phyloP scores from a whole-genome alignment of 306 rosid genomes.

The Alnus glutinosa region DNA sequence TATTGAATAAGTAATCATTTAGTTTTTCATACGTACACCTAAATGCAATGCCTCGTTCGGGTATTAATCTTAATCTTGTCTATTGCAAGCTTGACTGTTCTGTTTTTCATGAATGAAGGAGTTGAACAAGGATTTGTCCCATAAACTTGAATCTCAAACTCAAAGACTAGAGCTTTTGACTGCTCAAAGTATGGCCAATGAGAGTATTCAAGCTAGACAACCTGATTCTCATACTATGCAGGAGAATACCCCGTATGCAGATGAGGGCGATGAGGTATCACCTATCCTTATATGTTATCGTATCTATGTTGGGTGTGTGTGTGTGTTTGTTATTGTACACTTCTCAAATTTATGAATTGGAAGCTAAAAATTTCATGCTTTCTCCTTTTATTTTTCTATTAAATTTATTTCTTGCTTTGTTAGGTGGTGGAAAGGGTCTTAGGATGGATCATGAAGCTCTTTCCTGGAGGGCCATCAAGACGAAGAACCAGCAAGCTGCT shows the following conservation, averaged over 20 bases:
- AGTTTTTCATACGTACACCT: not conserved
- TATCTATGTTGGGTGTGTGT: not conserved
- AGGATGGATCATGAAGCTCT: slow-evolving; percentile 99
- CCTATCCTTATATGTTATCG: not conserved
- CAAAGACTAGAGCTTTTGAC: slow-evolving; percentile 95
- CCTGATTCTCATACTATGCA: slow-evolving; percentile 44
- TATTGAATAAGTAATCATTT: not conserved
- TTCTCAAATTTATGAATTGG: not conserved
- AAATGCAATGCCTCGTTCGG: not conserved
- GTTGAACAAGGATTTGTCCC: slow-evolving; percentile 76
- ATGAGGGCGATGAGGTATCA: slow-evolving; percentile 96
- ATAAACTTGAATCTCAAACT: slow-evolving; percentile 88
- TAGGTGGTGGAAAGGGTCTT: slow-evolving; percentile 96
- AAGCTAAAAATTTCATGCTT: slow-evolving; percentile 15
- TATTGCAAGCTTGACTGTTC: slow-evolving; percentile 24
- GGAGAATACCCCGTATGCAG: slow-evolving; percentile 71
- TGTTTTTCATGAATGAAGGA: slow-evolving; percentile 54
- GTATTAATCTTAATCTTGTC: not conserved
- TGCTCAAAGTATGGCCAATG: slow-evolving; percentile 80
- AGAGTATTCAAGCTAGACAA: slow-evolving; percentile 50
- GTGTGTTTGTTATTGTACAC: not conserved
- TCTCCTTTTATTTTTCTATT: slow-evolving; percentile 10
- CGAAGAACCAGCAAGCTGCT: slow-evolving; percentile 93
- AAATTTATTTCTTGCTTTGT: not conserved
- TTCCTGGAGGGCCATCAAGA: slow-evolving; percentile 90